Evolutionary conservation across 371 early-diverging fungal species (phyloP), one percentile per base, ranked within the genome.

Genomic region (Rhizomucor pusillus): DNA sequence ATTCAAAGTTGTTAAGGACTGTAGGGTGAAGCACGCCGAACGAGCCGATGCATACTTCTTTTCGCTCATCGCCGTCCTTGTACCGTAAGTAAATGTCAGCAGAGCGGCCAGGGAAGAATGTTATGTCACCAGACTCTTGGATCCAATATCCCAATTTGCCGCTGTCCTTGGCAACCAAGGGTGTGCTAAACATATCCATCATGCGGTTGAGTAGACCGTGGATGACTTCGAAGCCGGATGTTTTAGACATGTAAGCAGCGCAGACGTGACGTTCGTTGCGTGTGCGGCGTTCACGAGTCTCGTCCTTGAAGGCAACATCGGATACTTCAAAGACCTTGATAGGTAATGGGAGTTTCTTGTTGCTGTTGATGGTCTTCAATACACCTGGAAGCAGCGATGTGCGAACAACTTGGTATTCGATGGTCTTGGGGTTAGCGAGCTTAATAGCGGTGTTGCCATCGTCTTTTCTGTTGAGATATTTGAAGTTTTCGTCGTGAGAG

Each of bases 271-370:
- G 90, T 72, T 92, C 86, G 75, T 99, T 99, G 62, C 90, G 79
- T 3, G 96, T 86, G 36, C 92, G 80, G 55, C 93, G 84, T 61
- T 93, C 94, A 54, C 73, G 63, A 4, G 80, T 59, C 10, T 87
- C 78, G 71, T 94, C 92, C 79, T 94, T 90, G 66, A 92, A 77
- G 20, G 94, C 94, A 35, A 99, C 91, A 66, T 99, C 99, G 34
- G 93, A 90, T 14, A 97, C 94, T 68, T 99, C 99, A 75, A 99
- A 99, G 46, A 99, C 69, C 75, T 91, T 91, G 76, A 99, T 72
- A 4, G 99, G 99, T 49, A 99, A 75, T 9, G 97, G 80, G 49
- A 89, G 81, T 62, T 90, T 90, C 74, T 90, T 91, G 87, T 99
- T 99, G 59, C 86, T 82, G 61, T 86, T 75, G 45, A 99, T 64